Evolutionary conservation across 164 flowering plant genomes (phyloP), one percentile per base, ranked within the genome.

Genomic region (Berberis vulgaris): DNA sequence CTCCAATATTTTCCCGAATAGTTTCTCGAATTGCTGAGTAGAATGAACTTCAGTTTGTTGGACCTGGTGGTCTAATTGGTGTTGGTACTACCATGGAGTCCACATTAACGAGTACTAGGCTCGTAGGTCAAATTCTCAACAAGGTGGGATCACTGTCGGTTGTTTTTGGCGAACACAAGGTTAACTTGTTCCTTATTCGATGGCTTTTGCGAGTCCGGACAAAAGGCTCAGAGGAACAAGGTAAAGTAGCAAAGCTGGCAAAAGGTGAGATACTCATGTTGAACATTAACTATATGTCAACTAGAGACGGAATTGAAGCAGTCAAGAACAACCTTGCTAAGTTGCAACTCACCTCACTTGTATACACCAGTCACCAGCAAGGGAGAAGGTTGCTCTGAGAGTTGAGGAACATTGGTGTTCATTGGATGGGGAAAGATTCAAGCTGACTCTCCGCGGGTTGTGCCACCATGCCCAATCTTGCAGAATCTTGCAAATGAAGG

Each of bases 351-450:
- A 91, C 96, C 1, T 81, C 92, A 44, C 98, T 96, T 0, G 98
- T 89, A 9, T 91, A 96, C 81, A 26, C 26, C 26, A 26, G 26
- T 26, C 26, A 91, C 98, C 13, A 87, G 90, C 80, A 82, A 67
- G 75, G 95, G 92, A 89, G 83, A 91, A 91, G 74, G 80, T 89
- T 61, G 98, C 98, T 4, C 82, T 91, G 1, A 91, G 95, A 45
- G 87, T 91, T 9, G 96, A 87, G 76, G 84, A 83, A 78, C 91
- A 85, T 62, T 89, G 96, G 96, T 87, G 94, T 44, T 89, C 10
- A 91, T 91, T 57, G 98, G 98, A 1, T 91, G 98, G 98, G 98
- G 98, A n/a, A 86, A 87, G 62, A 91, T 91, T 61, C 96, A 85
- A 66, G 96, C 96, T 26, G 98, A 96, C 65, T 63, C 76, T 3